These are phyloP conservation scores for Jatropha podagrica DNA, from an alignment of 441 rosid genomes.

Conservation along the genomic window DNA sequence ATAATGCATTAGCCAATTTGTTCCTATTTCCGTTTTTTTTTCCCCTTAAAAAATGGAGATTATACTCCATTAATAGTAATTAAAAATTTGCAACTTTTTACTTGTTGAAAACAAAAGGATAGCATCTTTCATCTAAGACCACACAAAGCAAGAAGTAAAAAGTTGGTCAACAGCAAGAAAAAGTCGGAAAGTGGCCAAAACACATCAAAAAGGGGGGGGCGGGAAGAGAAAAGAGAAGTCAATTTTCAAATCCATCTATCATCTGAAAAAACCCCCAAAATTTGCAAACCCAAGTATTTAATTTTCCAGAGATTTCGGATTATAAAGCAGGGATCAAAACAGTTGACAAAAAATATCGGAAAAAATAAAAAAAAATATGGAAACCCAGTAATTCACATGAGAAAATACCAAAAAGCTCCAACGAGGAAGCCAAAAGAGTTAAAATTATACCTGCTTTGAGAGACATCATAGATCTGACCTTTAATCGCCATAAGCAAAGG, in stretches of 20 bases:
- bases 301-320: conserved; percentile 4
- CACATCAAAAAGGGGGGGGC: not conserved
- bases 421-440: not conserved
- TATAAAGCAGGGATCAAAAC: not conserved
- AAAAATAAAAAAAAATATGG: too few relatives aligned
- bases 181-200: not conserved
- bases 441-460: conserved; percentile 76
- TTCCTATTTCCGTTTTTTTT: not conserved
- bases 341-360: conserved; percentile 14
- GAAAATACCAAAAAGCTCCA: not conserved
- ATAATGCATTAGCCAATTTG: not conserved
- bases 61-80: not conserved
- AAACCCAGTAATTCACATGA: not conserved
- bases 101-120: not conserved
- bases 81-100: conserved; percentile 9
- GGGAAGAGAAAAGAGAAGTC: not conserved
- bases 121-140: conserved; percentile 1
- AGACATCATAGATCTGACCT: conserved; percentile 97
- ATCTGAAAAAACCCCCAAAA: not conserved
- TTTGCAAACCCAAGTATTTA: not conserved
- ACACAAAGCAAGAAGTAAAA: not conserved
- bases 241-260: not conserved
- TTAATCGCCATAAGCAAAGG: conserved; percentile 97
- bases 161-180: not conserved
- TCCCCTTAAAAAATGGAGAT: not conserved